A percentile compares a stretch with the other conserved stretches of the same genome.
These are phyloP conservation scores for Ballota nigra DNA, from an alignment of 257 asterid genomes.

Conservation along the genomic window DNA sequence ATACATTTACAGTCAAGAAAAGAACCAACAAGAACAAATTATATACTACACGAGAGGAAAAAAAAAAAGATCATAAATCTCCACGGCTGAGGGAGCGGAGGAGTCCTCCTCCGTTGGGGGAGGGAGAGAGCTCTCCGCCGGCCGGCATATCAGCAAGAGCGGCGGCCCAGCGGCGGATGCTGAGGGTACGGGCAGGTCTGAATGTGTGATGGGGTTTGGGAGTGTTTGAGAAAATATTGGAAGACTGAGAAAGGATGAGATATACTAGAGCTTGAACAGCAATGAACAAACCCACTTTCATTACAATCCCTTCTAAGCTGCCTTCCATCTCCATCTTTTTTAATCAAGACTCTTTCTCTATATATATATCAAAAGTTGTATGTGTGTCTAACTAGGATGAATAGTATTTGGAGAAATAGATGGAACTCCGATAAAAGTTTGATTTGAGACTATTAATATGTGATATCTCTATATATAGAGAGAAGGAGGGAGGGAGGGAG, in stretches of 20 bases:
- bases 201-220: constrained; percentile 39
- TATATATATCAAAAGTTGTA: no score
- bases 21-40: no score
- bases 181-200: constrained; percentile 43
- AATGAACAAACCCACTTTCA: constrained; percentile 46
- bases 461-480: neutral
- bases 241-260: constrained; percentile 51
- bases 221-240: constrained; percentile 43
- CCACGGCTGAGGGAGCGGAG: constrained; percentile 20
- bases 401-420: no score
- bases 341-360: no score
- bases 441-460: no score
- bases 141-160: constrained; percentile 58
- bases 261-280: constrained; percentile 55
- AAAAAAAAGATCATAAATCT: neutral
- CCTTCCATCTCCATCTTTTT: constrained; percentile 14
- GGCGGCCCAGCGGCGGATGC: constrained; percentile 68
- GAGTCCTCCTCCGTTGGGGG: constrained; percentile 22
- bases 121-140: constrained; percentile 43
- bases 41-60: no score
- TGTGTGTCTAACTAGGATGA: no score
- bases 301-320: constrained; percentile 30
- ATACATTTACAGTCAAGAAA: neutral
- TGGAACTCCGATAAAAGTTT: no score
- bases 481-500: neutral